Evolutionary conservation across 805 yeast species (phyloP).

Genomic region (Sugiyamaella marilandica): DNA sequence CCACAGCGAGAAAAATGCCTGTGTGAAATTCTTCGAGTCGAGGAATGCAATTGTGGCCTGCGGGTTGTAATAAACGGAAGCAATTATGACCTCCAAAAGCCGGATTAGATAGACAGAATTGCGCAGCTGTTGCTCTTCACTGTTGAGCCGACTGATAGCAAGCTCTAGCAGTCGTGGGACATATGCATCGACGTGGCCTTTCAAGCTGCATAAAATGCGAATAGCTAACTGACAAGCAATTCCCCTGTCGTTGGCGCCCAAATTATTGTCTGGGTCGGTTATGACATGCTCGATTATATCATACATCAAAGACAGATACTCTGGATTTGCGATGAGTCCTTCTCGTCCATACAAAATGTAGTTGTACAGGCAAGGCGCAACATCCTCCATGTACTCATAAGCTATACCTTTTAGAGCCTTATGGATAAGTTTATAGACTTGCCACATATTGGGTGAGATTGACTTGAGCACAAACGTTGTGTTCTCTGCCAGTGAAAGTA

Average conservation of each 20-base stretch:
- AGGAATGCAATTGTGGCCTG: conserved; percentile 47
- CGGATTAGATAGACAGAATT: conserved; percentile 43
- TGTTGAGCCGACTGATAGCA: conserved; percentile 39
- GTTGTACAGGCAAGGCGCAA: conserved; percentile 68
- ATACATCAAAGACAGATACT: conserved; percentile 45
- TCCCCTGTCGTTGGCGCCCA: conserved; percentile 54
- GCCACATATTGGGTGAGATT: conserved; percentile 74
- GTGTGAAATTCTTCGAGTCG: conserved; percentile 41
- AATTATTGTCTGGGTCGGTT: conserved; percentile 37
- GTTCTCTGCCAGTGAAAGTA: conserved; percentile 69
- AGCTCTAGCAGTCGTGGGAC: conserved; percentile 44
- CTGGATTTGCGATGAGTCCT: conserved; percentile 44
- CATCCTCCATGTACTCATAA: conserved; percentile 67
- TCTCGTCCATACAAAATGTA: conserved; percentile 58
- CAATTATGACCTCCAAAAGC: conserved; percentile 56
- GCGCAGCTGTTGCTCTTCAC: conserved; percentile 31
- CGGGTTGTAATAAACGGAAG: conserved; percentile 62
- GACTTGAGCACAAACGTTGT: conserved; percentile 56
- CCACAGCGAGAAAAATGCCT: conserved; percentile 62
- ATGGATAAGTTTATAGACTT: conserved; percentile 50
- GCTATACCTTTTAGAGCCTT: conserved; percentile 38
- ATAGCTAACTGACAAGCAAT: conserved; percentile 61
- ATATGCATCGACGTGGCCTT: conserved; percentile 41
- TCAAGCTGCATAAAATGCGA: conserved; percentile 56
- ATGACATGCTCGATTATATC: conserved; percentile 41